Base-by-base conservation (phyloP, 441 rosid species). In the Melastoma candidum region DNA sequence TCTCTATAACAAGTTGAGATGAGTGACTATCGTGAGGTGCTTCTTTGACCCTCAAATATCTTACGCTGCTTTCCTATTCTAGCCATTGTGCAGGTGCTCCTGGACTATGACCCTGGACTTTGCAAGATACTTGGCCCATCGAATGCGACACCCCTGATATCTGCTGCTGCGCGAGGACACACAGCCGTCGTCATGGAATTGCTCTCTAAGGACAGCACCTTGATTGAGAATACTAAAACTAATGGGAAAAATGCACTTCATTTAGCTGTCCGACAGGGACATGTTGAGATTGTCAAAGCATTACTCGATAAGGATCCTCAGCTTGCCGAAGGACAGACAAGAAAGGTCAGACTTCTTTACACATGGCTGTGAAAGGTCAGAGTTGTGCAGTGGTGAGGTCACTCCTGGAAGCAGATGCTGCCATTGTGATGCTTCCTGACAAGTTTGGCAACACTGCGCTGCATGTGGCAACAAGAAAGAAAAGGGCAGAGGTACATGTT, bases 211-310 rank as follows among this genome's bases (percentile, higher is more conserved):
- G 93, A 87, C 64, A 63, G 74, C 25, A 72, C 77, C 73, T 74
- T 79, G 63, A 54, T 87, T 12, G 88, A 83, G 60, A 75, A 77
- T 12, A 48, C 88, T 10, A 76, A 74, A 72, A 68, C 88, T 1
- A 90, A 87, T 24, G 93, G 96, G 1, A 90, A 90, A 63, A 90
- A 85, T 51, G 90, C 98, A 26, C 71, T 90, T 53, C 98, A 87
- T 71, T 74, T 87, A 24, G 81, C 96, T 52, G 90, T 86, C 4
- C 78, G 98, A 54, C 96, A 90, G 67, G 96, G 96, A 13, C 87
- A 87, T 56, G 82, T 67, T n/a, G 95, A 82, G n/a, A 81, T 87
- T 29, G 96, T 87, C 17, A 76, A 70, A 64, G 61, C 69, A 2
- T 71, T 87, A 63, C 86, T 90, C 0, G 69, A 71, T 32, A 68